A percentile compares a stretch with the other conserved stretches of the same genome.
These are phyloP conservation scores for Arabidopsis arenosa DNA, from an alignment of 345 rosid genomes.

Conservation along the genomic window DNA sequence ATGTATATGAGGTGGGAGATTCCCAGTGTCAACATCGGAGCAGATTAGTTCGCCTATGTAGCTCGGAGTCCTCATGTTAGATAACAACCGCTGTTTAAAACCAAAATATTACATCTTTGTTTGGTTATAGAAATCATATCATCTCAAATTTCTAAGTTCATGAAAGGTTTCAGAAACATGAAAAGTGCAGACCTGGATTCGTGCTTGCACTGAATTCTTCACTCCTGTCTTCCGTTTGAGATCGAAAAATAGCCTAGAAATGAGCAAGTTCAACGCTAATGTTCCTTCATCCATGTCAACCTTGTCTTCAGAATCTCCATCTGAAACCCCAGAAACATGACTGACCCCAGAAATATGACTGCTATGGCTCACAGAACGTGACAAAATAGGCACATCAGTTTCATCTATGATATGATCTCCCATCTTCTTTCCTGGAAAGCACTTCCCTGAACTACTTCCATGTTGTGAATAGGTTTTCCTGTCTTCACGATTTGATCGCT, in stretches of 20 bases:
- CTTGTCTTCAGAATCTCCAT: slow-evolving; percentile 68
- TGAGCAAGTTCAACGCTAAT: slow-evolving; percentile 83
- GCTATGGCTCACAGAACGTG: slow-evolving; percentile 54
- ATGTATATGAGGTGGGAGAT: slow-evolving; percentile 85
- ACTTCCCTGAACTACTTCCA: slow-evolving; percentile 49
- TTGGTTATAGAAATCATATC: slow-evolving; percentile 13
- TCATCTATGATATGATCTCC: slow-evolving; percentile 50
- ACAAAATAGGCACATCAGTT: slow-evolving; percentile 43
- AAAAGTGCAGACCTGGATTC: slow-evolving; percentile 71
- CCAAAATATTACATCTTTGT: slow-evolving; percentile 9
- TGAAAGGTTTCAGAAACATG: slow-evolving; percentile 18
- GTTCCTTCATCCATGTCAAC: slow-evolving; percentile 79
- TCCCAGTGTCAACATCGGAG: slow-evolving; percentile 64
- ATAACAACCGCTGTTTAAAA: slow-evolving; percentile 70
- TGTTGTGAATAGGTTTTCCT: slow-evolving; percentile 52
- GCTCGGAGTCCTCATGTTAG: slow-evolving; percentile 88
- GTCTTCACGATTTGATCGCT: slow-evolving; percentile 59
- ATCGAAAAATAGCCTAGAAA: slow-evolving; percentile 91
- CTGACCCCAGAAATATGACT: slow-evolving; percentile 56
- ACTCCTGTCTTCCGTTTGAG: slow-evolving; percentile 56
- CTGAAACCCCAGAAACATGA: slow-evolving; percentile 56
- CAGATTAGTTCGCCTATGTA: slow-evolving; percentile 84
- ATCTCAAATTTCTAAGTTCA: slow-evolving; percentile 9
- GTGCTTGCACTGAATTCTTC: slow-evolving; percentile 58
- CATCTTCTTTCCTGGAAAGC: slow-evolving; percentile 38